phyloP scores from a whole-genome alignment of 768 basidiomycete genomes.

The Russula sp. region DNA sequence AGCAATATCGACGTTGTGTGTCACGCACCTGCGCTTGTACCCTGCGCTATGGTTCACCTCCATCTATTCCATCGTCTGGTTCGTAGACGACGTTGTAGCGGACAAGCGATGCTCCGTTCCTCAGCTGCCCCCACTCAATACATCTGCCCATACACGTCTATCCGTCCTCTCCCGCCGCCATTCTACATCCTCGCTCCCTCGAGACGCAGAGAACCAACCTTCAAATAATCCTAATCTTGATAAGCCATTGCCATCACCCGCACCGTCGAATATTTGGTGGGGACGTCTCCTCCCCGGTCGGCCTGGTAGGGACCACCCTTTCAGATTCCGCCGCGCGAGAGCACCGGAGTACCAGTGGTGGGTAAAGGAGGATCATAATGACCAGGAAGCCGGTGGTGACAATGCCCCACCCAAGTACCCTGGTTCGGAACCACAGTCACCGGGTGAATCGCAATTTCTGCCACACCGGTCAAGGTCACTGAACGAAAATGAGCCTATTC shows the following conservation, averaged over 20 bases:
- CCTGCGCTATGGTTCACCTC: slow-evolving; percentile 47
- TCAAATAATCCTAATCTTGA: background rate
- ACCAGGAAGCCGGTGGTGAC: background rate
- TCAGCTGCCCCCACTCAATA: slow-evolving; percentile 17
- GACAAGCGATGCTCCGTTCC: slow-evolving; percentile 5
- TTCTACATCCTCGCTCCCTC: slow-evolving; percentile 14
- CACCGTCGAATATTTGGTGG: slow-evolving; percentile 5
- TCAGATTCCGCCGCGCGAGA: slow-evolving; percentile 5
- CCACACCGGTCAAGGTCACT: slow-evolving; percentile 35
- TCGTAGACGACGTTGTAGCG: slow-evolving; percentile 24
- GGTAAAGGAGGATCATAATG: background rate
- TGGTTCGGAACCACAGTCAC: background rate
- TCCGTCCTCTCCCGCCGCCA: slow-evolving; percentile 21
- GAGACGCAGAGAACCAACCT: slow-evolving; percentile 7
- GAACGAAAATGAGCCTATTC: slow-evolving; percentile 51
- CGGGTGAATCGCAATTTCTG: background rate
- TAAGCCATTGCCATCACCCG: slow-evolving; percentile 6
- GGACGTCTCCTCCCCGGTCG: slow-evolving; percentile 12
- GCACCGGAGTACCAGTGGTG: slow-evolving; percentile 7
- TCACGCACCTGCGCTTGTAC: slow-evolving; percentile 37
- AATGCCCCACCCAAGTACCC: background rate
- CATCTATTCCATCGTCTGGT: slow-evolving; percentile 55
- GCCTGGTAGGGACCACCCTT: slow-evolving; percentile 17
- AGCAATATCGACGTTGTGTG: slow-evolving; percentile 38
- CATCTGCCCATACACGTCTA: slow-evolving; percentile 9